phyloP scores from a whole-genome alignment of 768 basidiomycete species.

The Peribolospora baueri region DNA sequence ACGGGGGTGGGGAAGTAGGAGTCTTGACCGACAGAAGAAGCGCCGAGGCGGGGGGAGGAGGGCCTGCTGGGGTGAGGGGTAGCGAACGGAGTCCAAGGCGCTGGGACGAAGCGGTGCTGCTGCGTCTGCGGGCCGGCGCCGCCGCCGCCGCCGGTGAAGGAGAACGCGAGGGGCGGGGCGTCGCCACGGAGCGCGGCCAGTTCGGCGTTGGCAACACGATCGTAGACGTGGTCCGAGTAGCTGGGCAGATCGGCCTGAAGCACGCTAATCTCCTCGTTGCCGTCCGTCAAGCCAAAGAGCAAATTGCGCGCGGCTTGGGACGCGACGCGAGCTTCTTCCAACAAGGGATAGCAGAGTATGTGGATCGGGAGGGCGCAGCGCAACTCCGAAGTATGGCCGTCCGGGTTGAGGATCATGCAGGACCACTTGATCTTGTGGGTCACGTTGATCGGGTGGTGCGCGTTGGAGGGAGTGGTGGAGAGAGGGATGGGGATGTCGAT shows the following conservation, averaged over 20 bases:
- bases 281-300: slow-evolving; percentile 27
- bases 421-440: slow-evolving; percentile 40
- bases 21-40: too few relatives aligned
- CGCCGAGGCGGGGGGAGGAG: too few relatives aligned
- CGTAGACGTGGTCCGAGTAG: slow-evolving; percentile 68
- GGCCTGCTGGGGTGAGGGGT: too few relatives aligned
- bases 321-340: slow-evolving; percentile 47
- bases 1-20: too few relatives aligned
- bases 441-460: slow-evolving; percentile 20
- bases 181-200: slow-evolving; percentile 8
- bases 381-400: slow-evolving; percentile 84
- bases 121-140: slow-evolving; percentile 4
- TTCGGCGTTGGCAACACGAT: slow-evolving; percentile 38
- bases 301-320: slow-evolving; percentile 54
- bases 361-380: slow-evolving; percentile 76
- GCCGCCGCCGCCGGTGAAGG: slow-evolving; percentile 7
- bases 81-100: too few relatives aligned
- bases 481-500: slow-evolving; percentile 38
- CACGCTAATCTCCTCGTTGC: slow-evolving; percentile 25
- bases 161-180: slow-evolving; percentile 7
- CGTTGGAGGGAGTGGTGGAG: slow-evolving; percentile 19
- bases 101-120: slow-evolving; percentile 1
- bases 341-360: slow-evolving; percentile 46
- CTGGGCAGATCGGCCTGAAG: slow-evolving; percentile 59
- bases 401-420: slow-evolving; percentile 54